A percentile compares a stretch with the other conserved stretches of the same genome.
These are phyloP conservation scores for Lippia alba DNA, from an alignment of 305 asterid genomes.

Conservation along the genomic window DNA sequence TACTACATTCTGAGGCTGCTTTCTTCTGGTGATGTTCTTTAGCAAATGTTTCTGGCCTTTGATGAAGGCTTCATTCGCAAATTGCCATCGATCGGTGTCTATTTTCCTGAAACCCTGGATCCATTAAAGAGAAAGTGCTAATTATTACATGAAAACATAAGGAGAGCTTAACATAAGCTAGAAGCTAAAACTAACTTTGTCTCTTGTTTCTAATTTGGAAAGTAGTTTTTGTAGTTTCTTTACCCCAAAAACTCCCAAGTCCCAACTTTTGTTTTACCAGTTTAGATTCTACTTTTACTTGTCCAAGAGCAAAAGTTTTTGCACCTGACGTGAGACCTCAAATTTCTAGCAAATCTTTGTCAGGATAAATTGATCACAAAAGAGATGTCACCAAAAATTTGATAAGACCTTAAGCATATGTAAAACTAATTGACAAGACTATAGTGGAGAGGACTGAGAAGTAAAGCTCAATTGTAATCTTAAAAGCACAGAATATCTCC, in stretches of 20 bases:
- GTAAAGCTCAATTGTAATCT: background rate
- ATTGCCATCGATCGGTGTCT: conserved; percentile 93
- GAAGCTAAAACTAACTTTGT: too few species aligned
- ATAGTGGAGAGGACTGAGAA: background rate
- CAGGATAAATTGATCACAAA: background rate
- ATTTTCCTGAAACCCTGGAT: conserved; percentile 88
- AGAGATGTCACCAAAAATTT: background rate
- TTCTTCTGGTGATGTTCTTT: conserved; percentile 78
- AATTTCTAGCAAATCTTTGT: background rate
- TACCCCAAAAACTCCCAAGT: too few species aligned
- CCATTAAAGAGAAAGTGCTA: background rate
- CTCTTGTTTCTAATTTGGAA: too few species aligned
- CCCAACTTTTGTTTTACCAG: too few species aligned
- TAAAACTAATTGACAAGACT: background rate
- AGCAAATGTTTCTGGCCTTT: conserved; percentile 85
- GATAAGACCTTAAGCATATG: background rate
- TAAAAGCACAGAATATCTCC: background rate
- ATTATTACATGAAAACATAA: background rate
- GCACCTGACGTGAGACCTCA: background rate
- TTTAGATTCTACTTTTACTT: too few species aligned
- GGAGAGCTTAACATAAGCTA: too few species aligned
- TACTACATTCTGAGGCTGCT: conserved; percentile 52
- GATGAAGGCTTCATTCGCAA: conserved; percentile 76
- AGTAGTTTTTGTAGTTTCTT: too few species aligned
- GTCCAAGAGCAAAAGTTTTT: background rate